These are phyloP conservation scores for Debaryomyces prosopidis DNA, from an alignment of 805 yeast genomes.

Conservation along the genomic window DNA sequence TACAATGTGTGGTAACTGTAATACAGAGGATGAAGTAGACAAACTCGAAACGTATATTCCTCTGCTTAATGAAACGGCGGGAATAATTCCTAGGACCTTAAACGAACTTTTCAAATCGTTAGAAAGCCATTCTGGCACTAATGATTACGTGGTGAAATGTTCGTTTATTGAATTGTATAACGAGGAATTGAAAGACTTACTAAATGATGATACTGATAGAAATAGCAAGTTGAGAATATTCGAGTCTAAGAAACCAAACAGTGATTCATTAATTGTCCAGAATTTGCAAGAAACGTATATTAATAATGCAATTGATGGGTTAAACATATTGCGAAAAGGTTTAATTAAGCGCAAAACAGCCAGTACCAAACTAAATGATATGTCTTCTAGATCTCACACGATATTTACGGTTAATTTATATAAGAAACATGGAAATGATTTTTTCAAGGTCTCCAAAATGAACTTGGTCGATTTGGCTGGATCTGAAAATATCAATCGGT, in stretches of 20 bases:
- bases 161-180: conserved; percentile 86
- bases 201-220: conserved; percentile 47
- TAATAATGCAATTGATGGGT: conserved; percentile 55
- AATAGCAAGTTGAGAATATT: conserved; percentile 37
- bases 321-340: conserved; percentile 56
- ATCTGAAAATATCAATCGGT: conserved; percentile 81
- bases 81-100: conserved; percentile 57
- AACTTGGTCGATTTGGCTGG: conserved; percentile 95
- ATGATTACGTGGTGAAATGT: conserved; percentile 68
- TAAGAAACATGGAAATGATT: conserved; percentile 32
- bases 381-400: conserved; percentile 76
- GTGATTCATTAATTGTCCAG: conserved; percentile 50
- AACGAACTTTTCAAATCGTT: conserved; percentile 48
- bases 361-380: conserved; percentile 70
- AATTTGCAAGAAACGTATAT: conserved; percentile 65
- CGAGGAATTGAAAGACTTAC: conserved; percentile 77
- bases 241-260: conserved; percentile 21
- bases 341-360: conserved; percentile 63
- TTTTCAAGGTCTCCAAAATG: conserved; percentile 56
- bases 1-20: conserved; percentile 58
- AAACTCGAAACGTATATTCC: conserved; percentile 4
- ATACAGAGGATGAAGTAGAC: neutral
- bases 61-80: conserved; percentile 38
- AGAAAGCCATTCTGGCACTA: conserved; percentile 15
- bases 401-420: conserved; percentile 66